These are phyloP conservation scores for Tylopilus balloui DNA, from an alignment of 768 basidiomycete genomes.

Conservation along the genomic window DNA sequence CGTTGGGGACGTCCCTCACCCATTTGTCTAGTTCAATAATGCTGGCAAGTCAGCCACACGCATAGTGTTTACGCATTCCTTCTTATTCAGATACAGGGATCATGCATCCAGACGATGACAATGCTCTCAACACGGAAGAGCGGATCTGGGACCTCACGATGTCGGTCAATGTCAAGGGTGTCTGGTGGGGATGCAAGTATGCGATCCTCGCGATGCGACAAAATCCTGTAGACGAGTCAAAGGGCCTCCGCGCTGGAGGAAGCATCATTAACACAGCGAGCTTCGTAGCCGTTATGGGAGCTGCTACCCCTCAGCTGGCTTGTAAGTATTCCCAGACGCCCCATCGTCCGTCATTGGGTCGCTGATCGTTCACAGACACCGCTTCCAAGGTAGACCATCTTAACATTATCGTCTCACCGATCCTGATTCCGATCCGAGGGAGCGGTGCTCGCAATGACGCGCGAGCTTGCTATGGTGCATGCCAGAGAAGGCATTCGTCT, in stretches of 20 bases:
- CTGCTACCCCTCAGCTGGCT: slow-evolving; percentile 97
- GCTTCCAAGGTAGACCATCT: slow-evolving; percentile 70
- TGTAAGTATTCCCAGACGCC: slow-evolving; percentile 44
- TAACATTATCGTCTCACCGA: slow-evolving; percentile 1
- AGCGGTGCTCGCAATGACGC: slow-evolving; percentile 96
- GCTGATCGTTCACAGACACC: slow-evolving; percentile 56
- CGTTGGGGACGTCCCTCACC: neutral
- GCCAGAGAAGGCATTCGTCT: slow-evolving; percentile 94
- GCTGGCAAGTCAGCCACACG: slow-evolving; percentile 48
- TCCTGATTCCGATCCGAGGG: slow-evolving; percentile 46
- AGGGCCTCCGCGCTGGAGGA: slow-evolving; percentile 75
- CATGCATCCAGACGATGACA: slow-evolving; percentile 95
- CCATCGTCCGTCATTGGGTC: neutral
- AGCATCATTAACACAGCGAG: slow-evolving; percentile 98
- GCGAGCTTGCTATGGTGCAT: slow-evolving; percentile 97
- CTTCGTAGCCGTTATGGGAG: slow-evolving; percentile 93
- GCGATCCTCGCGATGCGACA: slow-evolving; percentile 95
- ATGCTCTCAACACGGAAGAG: slow-evolving; percentile 95
- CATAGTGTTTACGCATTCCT: neutral
- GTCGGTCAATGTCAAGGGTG: slow-evolving; percentile 95
- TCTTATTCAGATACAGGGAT: slow-evolving; percentile 55
- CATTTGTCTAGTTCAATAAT: slow-evolving; percentile 75
- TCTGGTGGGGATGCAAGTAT: slow-evolving; percentile 99
- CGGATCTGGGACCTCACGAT: slow-evolving; percentile 92
- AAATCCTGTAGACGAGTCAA: slow-evolving; percentile 78